Percentiles rank a stretch among this genome's conserved stretches.
Conservation (phyloP, 1,284 basidiomycete species). For the Sporisorium graminicola region DNA sequence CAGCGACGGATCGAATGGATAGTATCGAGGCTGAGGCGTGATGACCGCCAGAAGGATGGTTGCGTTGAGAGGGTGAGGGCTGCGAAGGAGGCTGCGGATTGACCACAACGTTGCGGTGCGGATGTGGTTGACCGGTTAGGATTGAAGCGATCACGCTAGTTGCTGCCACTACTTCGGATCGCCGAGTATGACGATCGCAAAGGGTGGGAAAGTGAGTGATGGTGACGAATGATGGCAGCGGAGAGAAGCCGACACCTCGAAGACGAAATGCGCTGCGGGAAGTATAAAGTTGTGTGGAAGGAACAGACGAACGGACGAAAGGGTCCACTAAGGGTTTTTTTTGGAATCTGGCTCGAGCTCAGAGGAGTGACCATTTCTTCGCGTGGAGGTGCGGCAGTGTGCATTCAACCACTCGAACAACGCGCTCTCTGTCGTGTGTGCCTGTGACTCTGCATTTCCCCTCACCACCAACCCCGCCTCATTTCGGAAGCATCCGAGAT, state of each 20-base stretch:
- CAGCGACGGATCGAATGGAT: background rate
- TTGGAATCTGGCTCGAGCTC: slow-evolving; percentile 5
- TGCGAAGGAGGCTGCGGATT: background rate
- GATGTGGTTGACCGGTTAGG: background rate
- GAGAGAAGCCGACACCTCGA: background rate
- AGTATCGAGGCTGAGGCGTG: background rate
- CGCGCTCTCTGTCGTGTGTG: slow-evolving; percentile 16
- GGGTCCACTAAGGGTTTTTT: background rate
- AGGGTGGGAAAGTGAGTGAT: background rate
- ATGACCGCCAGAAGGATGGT: background rate
- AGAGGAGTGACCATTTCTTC: background rate
- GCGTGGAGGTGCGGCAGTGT: slow-evolving; percentile 13
- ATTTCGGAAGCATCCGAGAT: slow-evolving; percentile 1
- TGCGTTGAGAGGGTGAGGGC: background rate
- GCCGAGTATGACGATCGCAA: background rate
- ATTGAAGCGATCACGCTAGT: background rate
- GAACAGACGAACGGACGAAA: background rate
- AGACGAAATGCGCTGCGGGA: background rate
- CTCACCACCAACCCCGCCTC: background rate
- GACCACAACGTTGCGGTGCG: background rate
- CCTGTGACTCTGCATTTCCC: background rate
- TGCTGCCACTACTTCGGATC: background rate
- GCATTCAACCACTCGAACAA: background rate
- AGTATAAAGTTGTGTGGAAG: background rate
- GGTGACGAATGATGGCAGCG: slow-evolving; percentile 7